phyloP scores from a whole-genome alignment of 2,329 filamentous ascomycete species.

The Ceratocystis papillata region DNA sequence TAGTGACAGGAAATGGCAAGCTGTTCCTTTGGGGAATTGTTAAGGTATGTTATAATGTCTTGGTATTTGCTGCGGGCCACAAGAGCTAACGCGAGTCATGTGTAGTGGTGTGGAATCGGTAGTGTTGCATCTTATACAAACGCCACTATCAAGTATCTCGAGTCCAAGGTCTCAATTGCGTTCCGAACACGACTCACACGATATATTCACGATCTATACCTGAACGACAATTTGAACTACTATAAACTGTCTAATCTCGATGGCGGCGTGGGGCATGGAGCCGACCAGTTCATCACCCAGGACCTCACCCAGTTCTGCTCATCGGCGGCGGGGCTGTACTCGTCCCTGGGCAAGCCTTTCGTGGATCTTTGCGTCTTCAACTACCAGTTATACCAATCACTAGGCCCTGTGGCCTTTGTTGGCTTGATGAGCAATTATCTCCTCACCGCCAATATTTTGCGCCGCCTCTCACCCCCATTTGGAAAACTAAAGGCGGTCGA shows the following conservation, averaged over 20 bases:
- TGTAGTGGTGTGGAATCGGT: conserved; percentile 79
- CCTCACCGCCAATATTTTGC: conserved; percentile 78
- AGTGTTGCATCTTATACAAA: conserved; percentile 94
- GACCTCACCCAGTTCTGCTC: conserved; percentile 93
- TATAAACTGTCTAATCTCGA: conserved; percentile 92
- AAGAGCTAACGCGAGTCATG: conserved; percentile 9
- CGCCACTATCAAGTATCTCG: conserved; percentile 96
- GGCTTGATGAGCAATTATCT: conserved; percentile 89
- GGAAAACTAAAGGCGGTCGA: conserved; percentile 95
- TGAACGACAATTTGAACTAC: conserved; percentile 90
- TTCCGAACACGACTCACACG: conserved; percentile 89
- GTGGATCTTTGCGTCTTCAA: conserved; percentile 98
- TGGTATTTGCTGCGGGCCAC: too few species aligned
- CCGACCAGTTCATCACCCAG: conserved; percentile 95
- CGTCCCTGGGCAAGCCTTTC: conserved; percentile 90
- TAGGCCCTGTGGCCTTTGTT: conserved; percentile 77
- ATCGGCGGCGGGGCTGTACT: conserved; percentile 84
- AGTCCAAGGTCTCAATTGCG: conserved; percentile 95
- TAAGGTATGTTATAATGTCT: conserved; percentile 44
- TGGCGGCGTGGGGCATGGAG: conserved; percentile 79
- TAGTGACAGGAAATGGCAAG: conserved; percentile 89
- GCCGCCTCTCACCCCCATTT: conserved; percentile 84
- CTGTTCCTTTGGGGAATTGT: conserved; percentile 77
- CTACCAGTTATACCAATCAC: conserved; percentile 85
- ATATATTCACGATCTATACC: conserved; percentile 94